Percentiles rank a stretch among this genome's conserved stretches.
These are phyloP conservation scores for Cyberlindnera veronae DNA, from an alignment of 805 yeast genomes.

Conservation along the genomic window DNA sequence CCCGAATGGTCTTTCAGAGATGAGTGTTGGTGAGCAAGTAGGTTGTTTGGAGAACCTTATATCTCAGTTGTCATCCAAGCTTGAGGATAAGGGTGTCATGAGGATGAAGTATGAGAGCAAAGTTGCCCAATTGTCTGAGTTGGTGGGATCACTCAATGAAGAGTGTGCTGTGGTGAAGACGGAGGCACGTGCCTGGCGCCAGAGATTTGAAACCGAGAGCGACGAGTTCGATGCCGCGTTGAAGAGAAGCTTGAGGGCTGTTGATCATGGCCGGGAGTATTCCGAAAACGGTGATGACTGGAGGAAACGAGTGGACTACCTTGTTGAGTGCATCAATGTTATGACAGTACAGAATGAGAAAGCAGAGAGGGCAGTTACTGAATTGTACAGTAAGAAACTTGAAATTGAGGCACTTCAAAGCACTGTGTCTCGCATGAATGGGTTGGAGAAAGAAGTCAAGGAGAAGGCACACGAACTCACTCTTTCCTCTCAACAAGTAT, in stretches of 20 bases:
- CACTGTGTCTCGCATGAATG: neutral
- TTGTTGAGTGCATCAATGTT: neutral
- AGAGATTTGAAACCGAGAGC: neutral
- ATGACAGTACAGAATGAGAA: neutral
- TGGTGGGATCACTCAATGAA: neutral
- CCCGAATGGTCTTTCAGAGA: neutral
- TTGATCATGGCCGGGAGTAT: neutral
- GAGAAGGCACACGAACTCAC: neutral
- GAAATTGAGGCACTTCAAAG: neutral
- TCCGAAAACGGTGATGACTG: neutral
- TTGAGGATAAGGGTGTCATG: slow-evolving; percentile 3
- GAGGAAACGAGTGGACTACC: neutral
- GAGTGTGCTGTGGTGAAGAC: slow-evolving; percentile 1
- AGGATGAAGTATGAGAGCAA: slow-evolving; percentile 4
- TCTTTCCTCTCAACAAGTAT: neutral
- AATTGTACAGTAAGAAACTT: neutral
- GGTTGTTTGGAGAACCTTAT: slow-evolving; percentile 1
- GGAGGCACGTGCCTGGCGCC: slow-evolving; percentile 2
- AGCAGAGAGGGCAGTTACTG: neutral
- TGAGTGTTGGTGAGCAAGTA: slow-evolving; percentile 1
- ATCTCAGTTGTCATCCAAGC: neutral
- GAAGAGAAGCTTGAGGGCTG: slow-evolving; percentile 1
- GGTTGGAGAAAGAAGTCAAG: neutral
- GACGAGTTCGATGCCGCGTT: slow-evolving; percentile 3
- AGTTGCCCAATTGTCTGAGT: neutral